Evolutionary conservation across 495 filamentous ascomycete species (phyloP).

Genomic region (Neurospora sp.): DNA sequence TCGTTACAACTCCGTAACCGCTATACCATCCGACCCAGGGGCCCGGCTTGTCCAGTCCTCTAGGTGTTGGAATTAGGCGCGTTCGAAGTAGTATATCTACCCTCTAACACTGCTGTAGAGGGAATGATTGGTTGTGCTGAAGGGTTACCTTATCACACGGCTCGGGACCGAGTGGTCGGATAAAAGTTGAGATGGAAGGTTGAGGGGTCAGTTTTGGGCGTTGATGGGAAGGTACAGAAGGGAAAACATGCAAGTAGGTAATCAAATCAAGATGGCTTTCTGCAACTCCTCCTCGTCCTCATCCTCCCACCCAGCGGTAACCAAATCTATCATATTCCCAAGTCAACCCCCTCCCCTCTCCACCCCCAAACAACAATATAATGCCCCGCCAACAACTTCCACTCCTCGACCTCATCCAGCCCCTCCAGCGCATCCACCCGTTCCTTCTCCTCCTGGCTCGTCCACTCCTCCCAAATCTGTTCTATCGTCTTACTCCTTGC

Average conservation of each 20-base stretch:
- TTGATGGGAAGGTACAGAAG: background rate
- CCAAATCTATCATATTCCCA: background rate
- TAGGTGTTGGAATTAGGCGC: background rate
- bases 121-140: background rate
- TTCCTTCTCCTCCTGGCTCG: slow-evolving; percentile 61
- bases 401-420: slow-evolving; percentile 94
- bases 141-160: background rate
- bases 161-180: background rate
- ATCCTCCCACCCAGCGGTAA: background rate
- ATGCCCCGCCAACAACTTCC: slow-evolving; percentile 75
- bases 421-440: slow-evolving; percentile 71
- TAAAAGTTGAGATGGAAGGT: background rate
- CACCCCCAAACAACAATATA: slow-evolving; percentile 81
- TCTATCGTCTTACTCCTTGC: slow-evolving; percentile 53
- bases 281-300: background rate
- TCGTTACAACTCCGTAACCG: background rate
- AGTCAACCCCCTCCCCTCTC: slow-evolving; percentile 23
- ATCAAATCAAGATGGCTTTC: background rate
- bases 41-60: background rate
- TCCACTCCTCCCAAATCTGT: slow-evolving; percentile 66
- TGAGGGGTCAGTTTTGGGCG: background rate
- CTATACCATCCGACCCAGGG: background rate
- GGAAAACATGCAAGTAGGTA: background rate
- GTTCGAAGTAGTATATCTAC: background rate
- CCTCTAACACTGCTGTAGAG: background rate